Evolutionary conservation across 2,329 filamentous ascomycete genomes (phyloP).

Genomic region (Sporothrix mexicana): DNA sequence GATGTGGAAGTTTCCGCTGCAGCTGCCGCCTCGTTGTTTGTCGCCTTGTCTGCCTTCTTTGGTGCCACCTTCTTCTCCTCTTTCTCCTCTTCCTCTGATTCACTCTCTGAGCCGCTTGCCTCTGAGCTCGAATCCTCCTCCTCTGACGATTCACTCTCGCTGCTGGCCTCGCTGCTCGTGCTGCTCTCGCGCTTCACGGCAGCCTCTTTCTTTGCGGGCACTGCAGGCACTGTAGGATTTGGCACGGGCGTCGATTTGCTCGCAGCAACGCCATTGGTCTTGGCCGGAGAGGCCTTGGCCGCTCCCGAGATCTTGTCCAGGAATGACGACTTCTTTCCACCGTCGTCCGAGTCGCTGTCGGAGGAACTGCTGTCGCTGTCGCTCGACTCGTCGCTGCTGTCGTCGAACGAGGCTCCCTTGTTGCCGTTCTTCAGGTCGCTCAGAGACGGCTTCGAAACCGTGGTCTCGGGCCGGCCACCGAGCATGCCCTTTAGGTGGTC

Average conservation of each 20-base stretch:
- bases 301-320: constrained; percentile 33
- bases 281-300: constrained; percentile 11
- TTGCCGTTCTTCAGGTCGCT: constrained; percentile 30
- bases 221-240: constrained; percentile 23
- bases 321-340: constrained; percentile 32
- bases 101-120: constrained; percentile 8
- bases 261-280: constrained; percentile 10
- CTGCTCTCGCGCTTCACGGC: constrained; percentile 22
- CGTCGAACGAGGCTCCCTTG: constrained; percentile 25
- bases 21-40: not conserved
- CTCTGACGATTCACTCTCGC: not conserved
- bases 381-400: constrained; percentile 40
- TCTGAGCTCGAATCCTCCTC: not conserved
- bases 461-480: constrained; percentile 22
- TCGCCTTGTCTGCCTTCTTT: not conserved
- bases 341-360: constrained; percentile 30
- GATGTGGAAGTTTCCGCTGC: not conserved
- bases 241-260: constrained; percentile 30
- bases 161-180: constrained; percentile 26
- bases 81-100: not conserved
- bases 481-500: constrained; percentile 41
- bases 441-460: constrained; percentile 33
- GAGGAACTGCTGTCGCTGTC: constrained; percentile 32
- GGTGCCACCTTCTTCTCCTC: not conserved
- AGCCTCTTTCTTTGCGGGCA: not conserved